A percentile compares a stretch with the other conserved stretches of the same genome.
Evolutionary conservation across 495 filamentous ascomycete species (phyloP).

Genomic region (Lepidopterella palustris): DNA sequence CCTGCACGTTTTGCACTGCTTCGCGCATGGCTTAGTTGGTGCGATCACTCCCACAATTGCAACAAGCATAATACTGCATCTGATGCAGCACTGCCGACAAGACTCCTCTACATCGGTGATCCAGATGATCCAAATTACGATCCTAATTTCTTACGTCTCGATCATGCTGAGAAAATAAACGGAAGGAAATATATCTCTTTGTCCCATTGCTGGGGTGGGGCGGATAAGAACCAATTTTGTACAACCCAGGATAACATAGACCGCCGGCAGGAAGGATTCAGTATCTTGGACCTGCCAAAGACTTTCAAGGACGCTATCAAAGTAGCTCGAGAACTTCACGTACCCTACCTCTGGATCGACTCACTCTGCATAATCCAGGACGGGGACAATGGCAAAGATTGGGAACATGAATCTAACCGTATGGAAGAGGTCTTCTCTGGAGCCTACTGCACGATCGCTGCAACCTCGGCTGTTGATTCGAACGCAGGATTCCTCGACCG

Average conservation of each 20-base stretch:
- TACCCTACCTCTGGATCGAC: neutral
- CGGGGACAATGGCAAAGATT: neutral
- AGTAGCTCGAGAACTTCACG: neutral
- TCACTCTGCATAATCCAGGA: too few species aligned
- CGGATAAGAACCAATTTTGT: neutral
- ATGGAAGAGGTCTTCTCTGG: neutral
- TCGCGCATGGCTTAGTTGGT: slow-evolving; percentile 15
- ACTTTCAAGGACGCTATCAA: slow-evolving; percentile 3
- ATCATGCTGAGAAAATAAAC: neutral
- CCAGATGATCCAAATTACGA: too few species aligned
- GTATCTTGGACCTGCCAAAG: neutral
- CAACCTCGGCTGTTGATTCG: neutral
- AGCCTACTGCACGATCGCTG: neutral
- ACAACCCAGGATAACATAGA: neutral
- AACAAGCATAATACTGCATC: neutral
- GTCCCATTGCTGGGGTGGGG: neutral
- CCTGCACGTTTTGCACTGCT: slow-evolving; percentile 7
- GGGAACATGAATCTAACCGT: neutral
- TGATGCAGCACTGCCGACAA: slow-evolving; percentile 6
- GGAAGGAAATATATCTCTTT: slow-evolving; percentile 4
- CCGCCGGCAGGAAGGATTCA: neutral
- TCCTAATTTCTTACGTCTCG: slow-evolving; percentile 4
- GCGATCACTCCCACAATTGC: slow-evolving; percentile 3
- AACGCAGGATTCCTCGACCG: neutral
- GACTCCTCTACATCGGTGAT: slow-evolving; percentile 11